Percentiles rank a stretch among this genome's conserved stretches.
phyloP scores from a whole-genome alignment of 768 basidiomycete genomes.

The Hypholoma fasciculare region DNA sequence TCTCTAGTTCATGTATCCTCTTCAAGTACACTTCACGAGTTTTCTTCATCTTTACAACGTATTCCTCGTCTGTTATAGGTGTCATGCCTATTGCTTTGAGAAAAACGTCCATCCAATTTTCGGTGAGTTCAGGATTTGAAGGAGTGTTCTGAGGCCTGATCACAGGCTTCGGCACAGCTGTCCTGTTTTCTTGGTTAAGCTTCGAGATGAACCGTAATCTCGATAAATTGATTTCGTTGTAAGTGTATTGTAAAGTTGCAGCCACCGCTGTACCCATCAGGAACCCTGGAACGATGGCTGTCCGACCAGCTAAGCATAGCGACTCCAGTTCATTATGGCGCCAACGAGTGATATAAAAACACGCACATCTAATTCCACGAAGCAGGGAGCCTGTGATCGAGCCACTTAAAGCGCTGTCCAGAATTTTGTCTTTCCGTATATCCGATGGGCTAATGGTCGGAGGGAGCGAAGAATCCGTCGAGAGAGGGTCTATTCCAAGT shows the following conservation, averaged over 20 bases:
- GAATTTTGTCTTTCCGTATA: conserved; percentile 56
- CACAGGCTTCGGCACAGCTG: conserved; percentile 7
- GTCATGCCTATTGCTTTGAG: conserved; percentile 49
- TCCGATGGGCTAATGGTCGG: conserved; percentile 44
- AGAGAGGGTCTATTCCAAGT: conserved; percentile 16
- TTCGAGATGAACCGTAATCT: conserved; percentile 59
- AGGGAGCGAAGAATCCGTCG: conserved; percentile 5
- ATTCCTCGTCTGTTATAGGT: conserved; percentile 72
- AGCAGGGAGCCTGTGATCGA: conserved; percentile 62
- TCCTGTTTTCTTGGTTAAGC: conserved; percentile 19
- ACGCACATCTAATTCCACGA: conserved; percentile 58
- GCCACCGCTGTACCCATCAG: conserved; percentile 60
- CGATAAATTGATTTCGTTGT: conserved; percentile 65
- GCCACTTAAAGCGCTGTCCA: conserved; percentile 78
- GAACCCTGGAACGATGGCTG: conserved; percentile 58
- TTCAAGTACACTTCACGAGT: conserved; percentile 54
- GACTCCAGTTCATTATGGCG: neutral
- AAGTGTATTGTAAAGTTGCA: conserved; percentile 61
- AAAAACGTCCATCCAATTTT: conserved; percentile 38
- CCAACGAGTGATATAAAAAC: neutral
- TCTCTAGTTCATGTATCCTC: conserved; percentile 61
- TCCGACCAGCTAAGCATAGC: conserved; percentile 54
- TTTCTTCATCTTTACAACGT: conserved; percentile 56
- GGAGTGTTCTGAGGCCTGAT: conserved; percentile 4
- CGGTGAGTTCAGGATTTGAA: conserved; percentile 3